Base-by-base conservation (phyloP, 371 early-diverging fungal species). In the Mortierella sp. region DNA sequence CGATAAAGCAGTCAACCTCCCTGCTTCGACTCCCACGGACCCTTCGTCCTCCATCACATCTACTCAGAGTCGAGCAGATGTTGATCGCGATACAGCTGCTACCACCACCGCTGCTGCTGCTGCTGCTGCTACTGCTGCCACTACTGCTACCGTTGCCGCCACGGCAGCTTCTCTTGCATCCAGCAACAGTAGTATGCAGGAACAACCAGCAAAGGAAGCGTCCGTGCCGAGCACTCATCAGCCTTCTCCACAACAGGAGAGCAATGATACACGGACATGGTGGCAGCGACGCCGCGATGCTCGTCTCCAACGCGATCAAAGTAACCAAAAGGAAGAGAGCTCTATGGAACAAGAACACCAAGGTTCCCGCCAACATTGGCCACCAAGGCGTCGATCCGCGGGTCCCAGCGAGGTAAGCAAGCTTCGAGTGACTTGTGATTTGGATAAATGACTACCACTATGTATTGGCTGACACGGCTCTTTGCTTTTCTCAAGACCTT, bases 401-500 rank as follows among this genome's bases (percentile, higher is more conserved):
- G 21, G n/a, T 6, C 58, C 21, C 1, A 14, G 37, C 16, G 49
- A 57, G 29, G 44, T 43, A 43, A 43, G 9, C 16, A 5, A 43
- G 44, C 16, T 14, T 9, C 4, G 44, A 43, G 19, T 43, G 5
- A 16, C 5, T 16, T 19, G 16, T 14, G 44, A 3, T 43, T 19
- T 16, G n/a, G n/a, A 43, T 43, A 3, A 14, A 43, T n/a, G n/a
- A 43, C 39, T 39, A 7, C 8, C 24, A 22, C 25, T 3, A 27
- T 49, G 24, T 28, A 14, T 41, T 13, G 34, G 10, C 56, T 55
- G 31, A 55, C 54, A 16, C 22, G 17, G 12, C 40, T 48, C 7
- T 17, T 28, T 54, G 12, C 49, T 25, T 41, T 24, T 29, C 53
- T 13, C 19, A 24, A 63, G 71, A 54, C 71, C 1, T 55, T 55